Evolutionary conservation across 2,329 filamentous ascomycete genomes (phyloP).

Genomic region (Aspergillus uvarum): DNA sequence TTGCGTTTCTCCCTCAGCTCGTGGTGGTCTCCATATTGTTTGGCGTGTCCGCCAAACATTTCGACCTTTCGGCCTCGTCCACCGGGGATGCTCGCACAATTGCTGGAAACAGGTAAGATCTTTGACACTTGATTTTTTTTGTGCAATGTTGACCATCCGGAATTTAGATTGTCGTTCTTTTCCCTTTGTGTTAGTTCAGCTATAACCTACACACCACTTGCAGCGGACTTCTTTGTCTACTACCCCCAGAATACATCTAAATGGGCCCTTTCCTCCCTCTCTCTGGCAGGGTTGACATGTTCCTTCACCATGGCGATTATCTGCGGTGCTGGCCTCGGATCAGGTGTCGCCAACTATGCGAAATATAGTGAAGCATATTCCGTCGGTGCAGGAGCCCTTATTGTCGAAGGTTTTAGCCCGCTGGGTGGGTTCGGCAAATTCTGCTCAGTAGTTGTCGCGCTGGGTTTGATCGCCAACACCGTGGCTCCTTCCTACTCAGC

Average conservation of each 20-base stretch:
- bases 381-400: constrained; percentile 62
- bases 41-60: constrained; percentile 60
- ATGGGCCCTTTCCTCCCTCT: constrained; percentile 57
- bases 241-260: constrained; percentile 56
- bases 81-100: constrained; percentile 54
- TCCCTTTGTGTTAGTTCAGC: constrained; percentile 65
- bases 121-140: neutral
- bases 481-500: constrained; percentile 64
- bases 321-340: constrained; percentile 62
- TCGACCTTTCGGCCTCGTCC: constrained; percentile 55
- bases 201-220: constrained; percentile 62
- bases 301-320: constrained; percentile 63
- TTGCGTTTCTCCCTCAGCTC: constrained; percentile 64
- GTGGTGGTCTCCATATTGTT: constrained; percentile 62
- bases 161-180: constrained; percentile 62
- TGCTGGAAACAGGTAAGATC: constrained; percentile 45
- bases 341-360: constrained; percentile 53
- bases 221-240: constrained; percentile 69
- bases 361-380: constrained; percentile 59
- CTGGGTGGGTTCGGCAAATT: constrained; percentile 65
- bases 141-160: constrained; percentile 1
- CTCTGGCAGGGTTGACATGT: constrained; percentile 55
- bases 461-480: constrained; percentile 66
- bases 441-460: constrained; percentile 63
- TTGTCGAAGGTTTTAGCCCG: constrained; percentile 61